Evolutionary conservation across 2,329 filamentous ascomycete species (phyloP), one percentile per base, ranked within the genome.

Genomic region (Pseudocercospora fijiensis): DNA sequence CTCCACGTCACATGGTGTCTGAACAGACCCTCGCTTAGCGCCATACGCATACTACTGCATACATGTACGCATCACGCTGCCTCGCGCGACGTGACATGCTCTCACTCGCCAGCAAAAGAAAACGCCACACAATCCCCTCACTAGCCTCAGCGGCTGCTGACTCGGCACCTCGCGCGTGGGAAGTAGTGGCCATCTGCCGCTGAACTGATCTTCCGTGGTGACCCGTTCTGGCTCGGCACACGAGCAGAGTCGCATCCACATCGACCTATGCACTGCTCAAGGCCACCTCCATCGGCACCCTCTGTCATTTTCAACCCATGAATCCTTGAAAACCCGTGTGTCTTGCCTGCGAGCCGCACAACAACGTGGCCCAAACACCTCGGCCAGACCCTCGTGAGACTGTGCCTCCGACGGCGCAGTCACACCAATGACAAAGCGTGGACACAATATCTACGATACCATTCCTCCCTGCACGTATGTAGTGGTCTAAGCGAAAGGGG

Each of bases 171-270:
- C 53, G 28, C 26, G 53, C 30, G 10, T 11, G 52, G 16, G 9
- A 41, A 20, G 24, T 22, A 26, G 8, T 30, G 28, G n/a, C 26
- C 7, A 52, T 33, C 52, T 18, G 52, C 52, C 28, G 52, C 26
- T 30, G 28, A 56, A 56, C 49, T 53, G 49, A 53, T 53, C 49
- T 53, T 53, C n/a, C n/a, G n/a, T n/a, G n/a, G 49, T 53, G 49
- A 53, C 43, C 18, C 1, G 4, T 22, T 47, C 43, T 9, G 43
- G 43, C n/a, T 47, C 43, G 43, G 43, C 16, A 47, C 16, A 20
- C 9, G 43, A 47, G 43, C 43, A 30, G 24, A 55, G 1, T 18
- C 51, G 51, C 51, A 55, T 24, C 20, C 3, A 9, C 51, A 55
- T 27, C 51, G 20, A 10, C 51, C 51, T 24, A 26, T 55, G 20